Percentiles rank a stretch among this genome's conserved stretches.
Conservation (phyloP, 495 filamentous ascomycete species). For the Podospora australis region DNA sequence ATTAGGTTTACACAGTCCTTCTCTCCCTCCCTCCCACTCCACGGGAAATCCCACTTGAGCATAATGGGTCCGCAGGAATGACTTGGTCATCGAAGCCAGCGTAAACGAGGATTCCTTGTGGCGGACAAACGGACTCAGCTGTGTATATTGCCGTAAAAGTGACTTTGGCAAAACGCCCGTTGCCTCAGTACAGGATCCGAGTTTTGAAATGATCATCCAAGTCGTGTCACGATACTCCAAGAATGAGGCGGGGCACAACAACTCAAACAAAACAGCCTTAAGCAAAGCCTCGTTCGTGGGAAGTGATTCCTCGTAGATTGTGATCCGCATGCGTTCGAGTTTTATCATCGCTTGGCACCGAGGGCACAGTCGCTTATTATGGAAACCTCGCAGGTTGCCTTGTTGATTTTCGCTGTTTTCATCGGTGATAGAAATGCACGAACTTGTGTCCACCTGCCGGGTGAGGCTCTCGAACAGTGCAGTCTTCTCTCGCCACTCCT, state of each 20-base stretch:
- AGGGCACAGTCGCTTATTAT: conserved; percentile 27
- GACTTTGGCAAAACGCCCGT: conserved; percentile 9
- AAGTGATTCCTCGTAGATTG: conserved; percentile 41
- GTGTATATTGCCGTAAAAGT: conserved; percentile 12
- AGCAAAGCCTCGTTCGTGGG: conserved; percentile 25
- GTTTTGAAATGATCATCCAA: conserved; percentile 27
- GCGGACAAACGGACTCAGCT: conserved; percentile 12
- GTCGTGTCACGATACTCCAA: conserved; percentile 41
- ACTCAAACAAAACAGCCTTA: conserved; percentile 39
- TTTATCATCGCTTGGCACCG: conserved; percentile 27
- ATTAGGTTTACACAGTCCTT: conserved; percentile 26
- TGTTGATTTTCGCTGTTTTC: too few species aligned
- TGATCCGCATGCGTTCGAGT: conserved; percentile 30
- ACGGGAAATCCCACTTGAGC: conserved; percentile 16
- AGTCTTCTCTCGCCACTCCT: conserved; percentile 33
- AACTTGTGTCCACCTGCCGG: conserved; percentile 24
- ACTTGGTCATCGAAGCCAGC: conserved; percentile 28
- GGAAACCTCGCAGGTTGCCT: conserved; percentile 1
- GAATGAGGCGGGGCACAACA: conserved; percentile 31
- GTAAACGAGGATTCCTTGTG: conserved; percentile 11
- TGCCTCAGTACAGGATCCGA: conserved; percentile 14
- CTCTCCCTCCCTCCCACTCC: conserved; percentile 15
- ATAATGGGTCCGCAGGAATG: conserved; percentile 33
- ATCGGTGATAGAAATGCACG: conserved; percentile 16
- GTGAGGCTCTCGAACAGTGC: conserved; percentile 34